Percentiles rank a stretch among this genome's conserved stretches.
Evolutionary conservation across 768 basidiomycete species (phyloP).

Genomic region (Hericium alpestre): DNA sequence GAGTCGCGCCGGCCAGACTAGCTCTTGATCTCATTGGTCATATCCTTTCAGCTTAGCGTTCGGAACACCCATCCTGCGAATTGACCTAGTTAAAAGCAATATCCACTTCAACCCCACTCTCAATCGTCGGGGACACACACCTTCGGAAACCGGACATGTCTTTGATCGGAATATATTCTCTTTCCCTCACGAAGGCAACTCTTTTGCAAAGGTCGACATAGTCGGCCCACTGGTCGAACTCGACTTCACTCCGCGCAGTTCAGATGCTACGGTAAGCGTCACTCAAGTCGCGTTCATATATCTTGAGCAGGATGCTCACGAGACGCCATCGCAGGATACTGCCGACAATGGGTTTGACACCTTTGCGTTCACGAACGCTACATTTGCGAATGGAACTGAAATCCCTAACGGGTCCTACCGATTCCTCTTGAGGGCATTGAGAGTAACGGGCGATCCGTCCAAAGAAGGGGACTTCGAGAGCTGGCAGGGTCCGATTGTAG

Average conservation of each 20-base stretch:
- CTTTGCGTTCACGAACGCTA: neutral
- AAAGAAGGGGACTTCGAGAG: neutral
- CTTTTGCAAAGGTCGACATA: conserved; percentile 27
- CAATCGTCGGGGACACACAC: conserved; percentile 16
- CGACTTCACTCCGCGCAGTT: conserved; percentile 39
- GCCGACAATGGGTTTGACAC: neutral
- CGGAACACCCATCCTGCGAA: conserved; percentile 35
- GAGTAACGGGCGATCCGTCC: neutral
- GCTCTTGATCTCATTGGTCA: neutral
- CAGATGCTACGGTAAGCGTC: conserved; percentile 8
- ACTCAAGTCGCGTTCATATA: neutral
- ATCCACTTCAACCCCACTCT: conserved; percentile 32
- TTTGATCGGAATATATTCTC: conserved; percentile 21
- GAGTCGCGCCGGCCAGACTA: conserved; percentile 5
- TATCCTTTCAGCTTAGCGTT: conserved; percentile 29
- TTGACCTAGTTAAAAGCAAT: conserved; percentile 38
- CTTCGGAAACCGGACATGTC: conserved; percentile 8
- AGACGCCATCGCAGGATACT: neutral
- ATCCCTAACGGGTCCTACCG: neutral
- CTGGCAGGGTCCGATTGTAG: neutral
- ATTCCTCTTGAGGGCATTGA: neutral
- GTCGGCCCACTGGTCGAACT: conserved; percentile 39
- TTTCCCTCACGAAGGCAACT: conserved; percentile 28
- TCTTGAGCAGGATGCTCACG: neutral
- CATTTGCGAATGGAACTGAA: neutral